Percentiles rank a stretch among this genome's conserved stretches.
These are phyloP conservation scores for Chlamydomonas eustigma DNA, from an alignment of 139 green algal species.

Conservation along the genomic window DNA sequence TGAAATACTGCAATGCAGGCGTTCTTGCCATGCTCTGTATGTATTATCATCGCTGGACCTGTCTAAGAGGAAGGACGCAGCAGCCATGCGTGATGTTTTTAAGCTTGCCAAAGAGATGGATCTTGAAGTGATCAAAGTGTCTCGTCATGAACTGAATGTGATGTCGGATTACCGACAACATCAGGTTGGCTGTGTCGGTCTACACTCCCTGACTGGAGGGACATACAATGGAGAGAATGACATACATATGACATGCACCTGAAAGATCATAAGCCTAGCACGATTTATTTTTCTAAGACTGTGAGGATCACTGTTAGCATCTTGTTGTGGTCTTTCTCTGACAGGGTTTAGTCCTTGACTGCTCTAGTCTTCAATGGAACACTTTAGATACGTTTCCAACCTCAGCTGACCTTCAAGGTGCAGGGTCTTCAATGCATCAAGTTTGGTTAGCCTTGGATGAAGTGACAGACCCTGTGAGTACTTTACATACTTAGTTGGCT, in stretches of 20 bases:
- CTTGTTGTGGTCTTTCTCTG: too few relatives aligned
- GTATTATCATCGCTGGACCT: conserved; percentile 44
- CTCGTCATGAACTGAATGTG: conserved; percentile 89
- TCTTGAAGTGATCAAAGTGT: conserved; percentile 24
- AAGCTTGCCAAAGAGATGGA: conserved; percentile 29
- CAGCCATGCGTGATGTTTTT: conserved; percentile 26
- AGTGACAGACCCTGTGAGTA: conserved; percentile 66
- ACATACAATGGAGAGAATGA: too few relatives aligned
- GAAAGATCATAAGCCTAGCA: too few relatives aligned
- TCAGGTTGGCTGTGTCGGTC: conserved; percentile 45
- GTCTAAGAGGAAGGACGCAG: conserved; percentile 55
- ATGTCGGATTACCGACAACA: conserved; percentile 74
- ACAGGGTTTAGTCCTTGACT: conserved; percentile 79
- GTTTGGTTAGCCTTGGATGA: conserved; percentile 90
- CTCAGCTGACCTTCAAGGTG: neutral
- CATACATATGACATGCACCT: too few relatives aligned
- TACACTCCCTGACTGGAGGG: too few relatives aligned
- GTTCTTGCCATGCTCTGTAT: conserved; percentile 24
- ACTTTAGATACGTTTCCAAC: conserved; percentile 51
- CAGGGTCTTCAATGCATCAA: conserved; percentile 22
- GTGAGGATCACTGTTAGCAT: too few relatives aligned
- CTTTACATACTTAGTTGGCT: too few relatives aligned
- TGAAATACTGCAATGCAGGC: too few relatives aligned
- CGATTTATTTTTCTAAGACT: too few relatives aligned
- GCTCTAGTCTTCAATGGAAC: conserved; percentile 55